phyloP scores from a whole-genome alignment of 495 filamentous ascomycete species.

The Penicillium psychrofluorescens region DNA sequence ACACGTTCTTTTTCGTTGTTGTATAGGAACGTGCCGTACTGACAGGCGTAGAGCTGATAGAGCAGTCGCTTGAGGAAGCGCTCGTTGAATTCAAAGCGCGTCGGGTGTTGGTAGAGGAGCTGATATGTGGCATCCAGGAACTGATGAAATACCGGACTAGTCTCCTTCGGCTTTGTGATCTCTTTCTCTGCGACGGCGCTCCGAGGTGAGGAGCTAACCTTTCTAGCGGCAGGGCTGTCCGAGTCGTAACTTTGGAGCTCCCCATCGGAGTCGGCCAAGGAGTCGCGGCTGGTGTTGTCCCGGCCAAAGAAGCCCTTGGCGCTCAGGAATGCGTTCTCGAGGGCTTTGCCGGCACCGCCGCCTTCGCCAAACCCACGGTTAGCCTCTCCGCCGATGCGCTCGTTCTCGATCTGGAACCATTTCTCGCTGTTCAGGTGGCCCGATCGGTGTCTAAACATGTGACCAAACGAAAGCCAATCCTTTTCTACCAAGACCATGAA shows the following conservation, averaged over 20 bases:
- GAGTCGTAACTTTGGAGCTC: conserved; percentile 53
- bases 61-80: conserved; percentile 83
- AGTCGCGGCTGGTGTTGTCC: conserved; percentile 61
- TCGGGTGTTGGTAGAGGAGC: conserved; percentile 77
- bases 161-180: conserved; percentile 69
- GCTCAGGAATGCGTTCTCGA: conserved; percentile 80
- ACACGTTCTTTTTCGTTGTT: conserved; percentile 88
- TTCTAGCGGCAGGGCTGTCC: conserved; percentile 35
- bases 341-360: conserved; percentile 60
- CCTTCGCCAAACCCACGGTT: conserved; percentile 39
- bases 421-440: conserved; percentile 84
- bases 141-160: conserved; percentile 96
- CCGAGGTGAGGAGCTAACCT: conserved; percentile 31
- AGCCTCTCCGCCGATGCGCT: conserved; percentile 42
- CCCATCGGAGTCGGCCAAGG: conserved; percentile 50
- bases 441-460: conserved; percentile 89
- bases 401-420: conserved; percentile 86
- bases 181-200: conserved; percentile 40
- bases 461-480: conserved; percentile 95
- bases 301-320: conserved; percentile 88
- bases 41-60: conserved; percentile 92
- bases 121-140: conserved; percentile 96
- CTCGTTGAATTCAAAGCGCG: conserved; percentile 94
- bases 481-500: conserved; percentile 96
- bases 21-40: conserved; percentile 94